Evolutionary conservation across 2,329 filamentous ascomycete species (phyloP).

Genomic region (Trichothecium sympodiale): DNA sequence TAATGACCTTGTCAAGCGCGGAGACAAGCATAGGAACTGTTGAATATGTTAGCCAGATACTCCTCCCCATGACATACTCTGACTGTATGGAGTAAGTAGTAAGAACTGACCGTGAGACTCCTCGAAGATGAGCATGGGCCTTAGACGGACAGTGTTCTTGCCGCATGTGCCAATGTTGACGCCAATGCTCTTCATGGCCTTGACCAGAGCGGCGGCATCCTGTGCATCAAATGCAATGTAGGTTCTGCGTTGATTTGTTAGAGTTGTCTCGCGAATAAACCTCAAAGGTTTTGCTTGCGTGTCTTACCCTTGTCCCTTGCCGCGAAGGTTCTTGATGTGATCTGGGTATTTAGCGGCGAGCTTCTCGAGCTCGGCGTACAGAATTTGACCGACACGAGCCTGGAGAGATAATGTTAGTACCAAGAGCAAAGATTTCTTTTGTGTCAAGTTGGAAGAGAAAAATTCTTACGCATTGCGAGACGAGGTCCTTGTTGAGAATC

Average conservation of each 20-base stretch:
- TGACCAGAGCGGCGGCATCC: constrained; percentile 56
- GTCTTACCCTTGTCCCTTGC: constrained; percentile 52
- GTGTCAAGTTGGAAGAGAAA: no score
- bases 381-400: constrained; percentile 54
- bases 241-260: constrained; percentile 35
- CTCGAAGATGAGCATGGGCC: constrained; percentile 77
- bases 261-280: no score
- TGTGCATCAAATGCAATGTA: constrained; percentile 75
- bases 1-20: no score
- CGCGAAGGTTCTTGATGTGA: constrained; percentile 62
- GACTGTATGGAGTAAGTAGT: no score
- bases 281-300: no score
- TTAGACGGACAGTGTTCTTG: constrained; percentile 54
- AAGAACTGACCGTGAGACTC: constrained; percentile 44
- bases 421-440: no score
- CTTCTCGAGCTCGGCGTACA: constrained; percentile 53
- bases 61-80: no score
- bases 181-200: constrained; percentile 58
- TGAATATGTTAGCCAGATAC: no score
- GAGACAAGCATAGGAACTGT: no score
- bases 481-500: constrained; percentile 57
- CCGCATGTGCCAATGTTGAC: constrained; percentile 73
- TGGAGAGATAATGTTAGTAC: constrained; percentile 4
- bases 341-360: constrained; percentile 55
- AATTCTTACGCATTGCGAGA: constrained; percentile 45